These are phyloP conservation scores for Conringia planisiliqua DNA, from an alignment of 345 rosid genomes.

Conservation along the genomic window DNA sequence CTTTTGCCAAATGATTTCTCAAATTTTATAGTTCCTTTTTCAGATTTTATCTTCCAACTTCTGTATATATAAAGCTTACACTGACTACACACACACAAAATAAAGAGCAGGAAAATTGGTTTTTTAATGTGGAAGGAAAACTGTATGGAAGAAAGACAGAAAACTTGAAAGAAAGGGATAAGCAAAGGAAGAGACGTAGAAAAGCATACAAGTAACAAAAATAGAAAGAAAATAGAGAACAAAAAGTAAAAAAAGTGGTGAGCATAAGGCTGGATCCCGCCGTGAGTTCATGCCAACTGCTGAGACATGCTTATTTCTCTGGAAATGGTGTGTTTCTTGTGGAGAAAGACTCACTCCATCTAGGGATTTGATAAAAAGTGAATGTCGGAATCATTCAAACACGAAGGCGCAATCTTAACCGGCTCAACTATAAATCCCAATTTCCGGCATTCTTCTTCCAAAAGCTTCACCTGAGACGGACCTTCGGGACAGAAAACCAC, in stretches of 20 bases:
- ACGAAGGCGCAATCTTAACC: slow-evolving; percentile 55
- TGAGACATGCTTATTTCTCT: neutral
- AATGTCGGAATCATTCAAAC: slow-evolving; percentile 44
- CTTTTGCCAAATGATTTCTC: too few relatives aligned
- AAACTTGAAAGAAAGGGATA: neutral
- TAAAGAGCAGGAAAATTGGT: neutral
- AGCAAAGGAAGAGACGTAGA: neutral
- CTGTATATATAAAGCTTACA: neutral
- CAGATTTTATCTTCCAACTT: too few relatives aligned
- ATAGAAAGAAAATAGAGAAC: neutral
- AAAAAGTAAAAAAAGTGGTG: neutral
- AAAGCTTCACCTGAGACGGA: slow-evolving; percentile 52
- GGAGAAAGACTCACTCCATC: neutral
- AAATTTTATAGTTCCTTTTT: too few relatives aligned
- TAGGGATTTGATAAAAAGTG: slow-evolving; percentile 33
- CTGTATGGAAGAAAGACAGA: neutral
- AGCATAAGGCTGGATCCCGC: neutral
- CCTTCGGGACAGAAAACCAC: slow-evolving; percentile 81
- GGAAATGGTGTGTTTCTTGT: neutral
- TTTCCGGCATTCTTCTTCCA: slow-evolving; percentile 68
- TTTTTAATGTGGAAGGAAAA: neutral
- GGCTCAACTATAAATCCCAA: slow-evolving; percentile 63
- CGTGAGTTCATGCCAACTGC: neutral
- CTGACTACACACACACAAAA: too few relatives aligned
- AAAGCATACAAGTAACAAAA: neutral